Conservation (phyloP, 768 basidiomycete genomes). For the Agaricus sinodeliciosus region DNA sequence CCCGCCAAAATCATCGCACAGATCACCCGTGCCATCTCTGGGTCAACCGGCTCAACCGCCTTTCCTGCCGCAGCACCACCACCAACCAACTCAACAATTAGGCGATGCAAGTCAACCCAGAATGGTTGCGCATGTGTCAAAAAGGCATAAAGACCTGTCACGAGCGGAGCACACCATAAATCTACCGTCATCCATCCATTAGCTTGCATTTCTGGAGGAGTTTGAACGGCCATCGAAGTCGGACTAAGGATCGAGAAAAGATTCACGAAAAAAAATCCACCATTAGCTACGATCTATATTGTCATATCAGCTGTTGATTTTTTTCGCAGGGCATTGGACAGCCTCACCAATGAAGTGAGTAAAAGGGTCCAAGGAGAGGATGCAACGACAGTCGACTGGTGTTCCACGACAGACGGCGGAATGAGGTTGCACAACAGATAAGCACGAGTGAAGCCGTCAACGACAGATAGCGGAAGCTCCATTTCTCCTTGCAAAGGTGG, state of each 20-base stretch:
- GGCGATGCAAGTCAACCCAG: conserved; percentile 55
- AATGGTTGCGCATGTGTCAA: conserved; percentile 86
- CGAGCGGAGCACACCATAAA: conserved; percentile 76
- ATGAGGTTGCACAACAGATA: conserved; percentile 74
- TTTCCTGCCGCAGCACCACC: conserved; percentile 22
- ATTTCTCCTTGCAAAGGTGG: conserved; percentile 44
- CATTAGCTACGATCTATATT: conserved; percentile 61
- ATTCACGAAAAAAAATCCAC: conserved; percentile 75
- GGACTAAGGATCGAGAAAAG: conserved; percentile 58
- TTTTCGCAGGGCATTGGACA: not conserved
- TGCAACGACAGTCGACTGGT: conserved; percentile 42
- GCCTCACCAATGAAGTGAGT: conserved; percentile 56
- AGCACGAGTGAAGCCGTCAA: conserved; percentile 78
- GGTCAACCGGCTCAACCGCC: conserved; percentile 44
- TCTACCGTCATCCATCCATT: conserved; percentile 86
- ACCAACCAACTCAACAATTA: conserved; percentile 43
- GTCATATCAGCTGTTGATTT: not conserved
- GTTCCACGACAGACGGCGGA: conserved; percentile 56
- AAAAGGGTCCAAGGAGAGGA: conserved; percentile 74
- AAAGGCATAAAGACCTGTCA: conserved; percentile 73
- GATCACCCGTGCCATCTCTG: conserved; percentile 60
- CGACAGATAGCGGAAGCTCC: conserved; percentile 66
- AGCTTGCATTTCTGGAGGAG: conserved; percentile 72
- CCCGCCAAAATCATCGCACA: conserved; percentile 61
- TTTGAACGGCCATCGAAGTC: conserved; percentile 57